Evolutionary conservation across 331 rosid species (phyloP).

Genomic region (Phaseolus coccineus): DNA sequence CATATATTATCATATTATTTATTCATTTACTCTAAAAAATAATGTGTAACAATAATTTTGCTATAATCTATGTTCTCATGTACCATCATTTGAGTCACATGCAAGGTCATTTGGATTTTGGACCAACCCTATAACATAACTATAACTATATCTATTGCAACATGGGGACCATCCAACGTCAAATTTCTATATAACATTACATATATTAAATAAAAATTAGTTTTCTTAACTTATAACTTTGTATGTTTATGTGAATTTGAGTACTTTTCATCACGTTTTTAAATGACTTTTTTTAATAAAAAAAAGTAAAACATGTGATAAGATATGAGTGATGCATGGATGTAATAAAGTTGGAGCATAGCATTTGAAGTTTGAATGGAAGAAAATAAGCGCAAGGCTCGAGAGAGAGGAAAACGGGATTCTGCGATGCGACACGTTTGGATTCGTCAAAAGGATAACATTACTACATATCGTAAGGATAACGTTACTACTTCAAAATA

Average conservation of each 20-base stretch:
- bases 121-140: constrained; percentile 40
- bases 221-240: not conserved
- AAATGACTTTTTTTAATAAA: not conserved
- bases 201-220: no score
- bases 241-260: not conserved
- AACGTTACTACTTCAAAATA: not conserved
- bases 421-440: constrained; percentile 54
- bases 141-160: constrained; percentile 13
- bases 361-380: not conserved
- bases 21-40: not conserved
- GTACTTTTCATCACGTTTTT: not conserved
- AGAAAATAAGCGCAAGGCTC: constrained; percentile 68
- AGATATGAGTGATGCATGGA: not conserved
- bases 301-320: no score
- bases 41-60: not conserved
- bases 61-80: constrained; percentile 41
- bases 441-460: constrained; percentile 22
- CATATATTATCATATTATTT: not conserved
- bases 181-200: not conserved
- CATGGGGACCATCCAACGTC: constrained; percentile 40
- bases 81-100: constrained; percentile 66
- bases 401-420: constrained; percentile 65
- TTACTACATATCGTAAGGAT: not conserved
- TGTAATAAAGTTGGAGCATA: not conserved
- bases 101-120: constrained; percentile 43